Percentiles rank a stretch among this genome's conserved stretches.
These are phyloP conservation scores for Glebionis coronaria DNA, from an alignment of 129 eudicot genomes.

Conservation along the genomic window DNA sequence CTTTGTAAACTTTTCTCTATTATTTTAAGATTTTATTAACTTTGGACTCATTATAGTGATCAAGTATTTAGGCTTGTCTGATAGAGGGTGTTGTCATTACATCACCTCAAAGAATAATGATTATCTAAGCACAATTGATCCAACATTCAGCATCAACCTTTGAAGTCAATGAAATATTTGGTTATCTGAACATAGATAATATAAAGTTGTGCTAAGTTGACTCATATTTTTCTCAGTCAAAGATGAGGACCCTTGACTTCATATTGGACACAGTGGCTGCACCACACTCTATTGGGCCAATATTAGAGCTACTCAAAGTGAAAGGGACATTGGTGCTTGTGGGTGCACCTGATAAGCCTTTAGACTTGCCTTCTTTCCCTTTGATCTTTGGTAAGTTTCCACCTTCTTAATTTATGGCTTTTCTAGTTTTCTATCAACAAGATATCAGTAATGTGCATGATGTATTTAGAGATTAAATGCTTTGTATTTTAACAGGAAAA, in stretches of 20 bases:
- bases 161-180: not conserved
- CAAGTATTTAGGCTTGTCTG: not conserved
- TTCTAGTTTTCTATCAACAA: too few relatives aligned
- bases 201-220: not conserved
- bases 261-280: slow-evolving; percentile 85
- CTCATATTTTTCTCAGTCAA: slow-evolving; percentile 34
- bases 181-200: not conserved
- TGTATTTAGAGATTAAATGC: not conserved
- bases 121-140: not conserved
- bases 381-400: slow-evolving; percentile 35
- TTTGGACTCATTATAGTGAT: not conserved
- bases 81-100: not conserved
- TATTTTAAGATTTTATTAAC: too few relatives aligned
- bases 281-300: slow-evolving; percentile 72
- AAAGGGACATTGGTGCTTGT: slow-evolving; percentile 73
- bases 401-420: too few relatives aligned
- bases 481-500: slow-evolving; percentile 41
- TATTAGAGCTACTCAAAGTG: slow-evolving; percentile 67
- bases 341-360: slow-evolving; percentile 93
- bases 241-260: slow-evolving; percentile 69
- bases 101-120: not conserved
- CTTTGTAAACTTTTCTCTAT: too few relatives aligned
- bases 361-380: slow-evolving; percentile 75
- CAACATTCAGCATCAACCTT: not conserved
- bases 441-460: not conserved